A percentile compares a stretch with the other conserved stretches of the same genome.
Conservation (phyloP, 2,329 filamentous ascomycete genomes). For the Talaromyces sp. region DNA sequence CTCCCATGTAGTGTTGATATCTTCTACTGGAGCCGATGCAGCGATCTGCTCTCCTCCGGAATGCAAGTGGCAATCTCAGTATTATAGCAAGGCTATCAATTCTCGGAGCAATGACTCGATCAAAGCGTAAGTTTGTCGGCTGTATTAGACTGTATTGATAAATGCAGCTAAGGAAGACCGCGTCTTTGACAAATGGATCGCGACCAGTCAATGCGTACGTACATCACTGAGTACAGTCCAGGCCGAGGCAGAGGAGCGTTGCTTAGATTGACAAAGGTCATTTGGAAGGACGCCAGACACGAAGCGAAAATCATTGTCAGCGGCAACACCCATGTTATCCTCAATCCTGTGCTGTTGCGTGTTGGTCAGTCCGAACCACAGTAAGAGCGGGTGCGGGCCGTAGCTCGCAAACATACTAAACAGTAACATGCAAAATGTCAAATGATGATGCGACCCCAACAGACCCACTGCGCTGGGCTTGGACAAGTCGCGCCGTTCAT, state of each 20-base stretch:
- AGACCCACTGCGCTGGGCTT: background rate
- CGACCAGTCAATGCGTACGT: constrained; percentile 8
- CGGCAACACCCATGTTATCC: background rate
- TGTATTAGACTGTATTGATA: constrained; percentile 9
- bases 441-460: constrained; percentile 4
- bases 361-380: background rate
- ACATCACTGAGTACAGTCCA: background rate
- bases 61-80: background rate
- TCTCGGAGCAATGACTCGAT: background rate
- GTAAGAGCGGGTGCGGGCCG: constrained; percentile 3
- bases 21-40: background rate
- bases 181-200: background rate
- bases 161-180: constrained; percentile 11
- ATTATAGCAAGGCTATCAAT: background rate
- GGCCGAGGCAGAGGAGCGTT: background rate
- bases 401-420: background rate
- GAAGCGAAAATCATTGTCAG: background rate
- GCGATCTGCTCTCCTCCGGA: background rate
- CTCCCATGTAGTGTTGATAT: background rate
- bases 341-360: background rate
- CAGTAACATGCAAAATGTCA: background rate
- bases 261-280: background rate
- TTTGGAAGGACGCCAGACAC: background rate
- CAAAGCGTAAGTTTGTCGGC: background rate
- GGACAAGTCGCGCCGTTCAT: background rate